Percentiles rank a stretch among this genome's conserved stretches.
phyloP scores from a whole-genome alignment of 83 land plant species.

The Picea abies region DNA sequence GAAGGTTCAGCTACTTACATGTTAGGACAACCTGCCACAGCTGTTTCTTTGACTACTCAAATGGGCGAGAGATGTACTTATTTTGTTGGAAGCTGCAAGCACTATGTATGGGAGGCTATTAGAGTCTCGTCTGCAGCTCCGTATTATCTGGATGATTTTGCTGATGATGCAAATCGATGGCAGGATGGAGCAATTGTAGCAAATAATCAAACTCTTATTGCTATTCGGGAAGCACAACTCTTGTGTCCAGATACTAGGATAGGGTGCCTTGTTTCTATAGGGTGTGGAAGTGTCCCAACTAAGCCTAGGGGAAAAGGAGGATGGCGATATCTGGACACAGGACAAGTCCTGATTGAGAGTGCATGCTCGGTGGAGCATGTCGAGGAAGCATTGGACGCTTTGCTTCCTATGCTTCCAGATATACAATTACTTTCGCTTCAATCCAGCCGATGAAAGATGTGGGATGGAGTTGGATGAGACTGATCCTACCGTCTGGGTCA shows the following conservation, averaged over 20 bases:
- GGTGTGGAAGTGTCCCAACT: slow-evolving; percentile 93
- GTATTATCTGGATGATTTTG: slow-evolving; percentile 97
- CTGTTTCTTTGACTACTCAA: slow-evolving; percentile 56
- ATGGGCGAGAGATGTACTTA: slow-evolving; percentile 74
- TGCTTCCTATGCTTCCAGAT: slow-evolving; percentile 95
- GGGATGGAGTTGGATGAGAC: slow-evolving; percentile 99
- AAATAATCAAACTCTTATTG: slow-evolving; percentile 97
- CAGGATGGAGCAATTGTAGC: slow-evolving; percentile 99
- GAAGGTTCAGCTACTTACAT: slow-evolving; percentile 74
- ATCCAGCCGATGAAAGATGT: slow-evolving; percentile 98
- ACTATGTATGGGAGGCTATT: slow-evolving; percentile 97
- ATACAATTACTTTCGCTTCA: slow-evolving; percentile 95
- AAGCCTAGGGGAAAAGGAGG: slow-evolving; percentile 95
- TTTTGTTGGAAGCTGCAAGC: slow-evolving; percentile 95
- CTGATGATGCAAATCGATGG: slow-evolving; percentile 92
- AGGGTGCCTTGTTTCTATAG: slow-evolving; percentile 89
- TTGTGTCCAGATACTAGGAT: slow-evolving; percentile 95
- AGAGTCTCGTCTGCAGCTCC: slow-evolving; percentile 99
- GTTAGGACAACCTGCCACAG: slow-evolving; percentile 60
- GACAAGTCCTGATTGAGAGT: slow-evolving; percentile 99
- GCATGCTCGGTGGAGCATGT: slow-evolving; percentile 99
- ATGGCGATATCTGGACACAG: slow-evolving; percentile 97
- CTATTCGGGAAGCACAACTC: slow-evolving; percentile 98
- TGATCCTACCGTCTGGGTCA: slow-evolving; percentile 90
- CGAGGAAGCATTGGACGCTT: slow-evolving; percentile 89